Evolutionary conservation across 2,329 filamentous ascomycete genomes (phyloP).

Genomic region (Fusarium tuaranense): DNA sequence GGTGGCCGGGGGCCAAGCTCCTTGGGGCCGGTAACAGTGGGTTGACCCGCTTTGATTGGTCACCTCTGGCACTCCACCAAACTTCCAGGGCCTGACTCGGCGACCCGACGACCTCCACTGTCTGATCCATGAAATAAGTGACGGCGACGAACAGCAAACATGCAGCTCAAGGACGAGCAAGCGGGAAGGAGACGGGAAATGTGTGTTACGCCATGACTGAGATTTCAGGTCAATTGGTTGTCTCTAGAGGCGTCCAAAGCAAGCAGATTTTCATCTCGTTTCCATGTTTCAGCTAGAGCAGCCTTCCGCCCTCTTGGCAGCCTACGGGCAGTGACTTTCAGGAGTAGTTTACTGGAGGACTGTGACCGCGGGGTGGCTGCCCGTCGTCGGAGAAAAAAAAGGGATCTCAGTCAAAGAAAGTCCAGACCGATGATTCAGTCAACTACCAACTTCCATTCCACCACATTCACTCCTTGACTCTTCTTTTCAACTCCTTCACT

Average conservation of each 20-base stretch:
- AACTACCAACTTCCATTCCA: conserved; percentile 15
- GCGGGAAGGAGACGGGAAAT: neutral
- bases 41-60: conserved; percentile 30
- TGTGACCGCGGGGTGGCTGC: conserved; percentile 22
- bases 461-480: conserved; percentile 24
- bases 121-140: conserved; percentile 6
- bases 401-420: conserved; percentile 22
- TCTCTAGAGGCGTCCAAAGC: neutral
- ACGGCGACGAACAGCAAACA: conserved; percentile 1
- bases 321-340: neutral
- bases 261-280: conserved; percentile 3
- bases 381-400: conserved; percentile 17
- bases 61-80: conserved; percentile 2
- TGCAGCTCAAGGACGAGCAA: conserved; percentile 4
- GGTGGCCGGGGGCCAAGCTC: conserved; percentile 27
- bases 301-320: neutral
- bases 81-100: conserved; percentile 13
- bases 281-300: conserved; percentile 15
- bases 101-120: neutral
- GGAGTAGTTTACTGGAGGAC: neutral
- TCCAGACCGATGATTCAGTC: conserved; percentile 36
- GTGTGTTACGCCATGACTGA: neutral
- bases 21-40: conserved; percentile 25
- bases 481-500: conserved; percentile 6
- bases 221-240: conserved; percentile 2